phyloP scores from a whole-genome alignment of 495 filamentous ascomycete genomes.

The Hypoxylon perforatum region DNA sequence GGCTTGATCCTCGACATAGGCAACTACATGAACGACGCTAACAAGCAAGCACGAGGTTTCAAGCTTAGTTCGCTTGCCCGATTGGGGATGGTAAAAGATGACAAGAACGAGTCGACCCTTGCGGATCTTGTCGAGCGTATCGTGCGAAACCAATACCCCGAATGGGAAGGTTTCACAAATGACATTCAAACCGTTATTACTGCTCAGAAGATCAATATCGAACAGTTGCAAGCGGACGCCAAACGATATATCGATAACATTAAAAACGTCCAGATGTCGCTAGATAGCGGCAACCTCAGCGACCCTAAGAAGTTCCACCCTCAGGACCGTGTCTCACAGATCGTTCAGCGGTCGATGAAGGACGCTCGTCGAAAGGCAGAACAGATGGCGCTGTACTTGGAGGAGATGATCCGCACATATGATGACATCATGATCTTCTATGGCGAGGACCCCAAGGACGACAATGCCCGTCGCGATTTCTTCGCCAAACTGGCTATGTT shows the following conservation, averaged over 20 bases:
- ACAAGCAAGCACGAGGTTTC: constrained; percentile 98
- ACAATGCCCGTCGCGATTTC: constrained; percentile 95
- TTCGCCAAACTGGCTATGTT: constrained; percentile 95
- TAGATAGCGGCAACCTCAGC: constrained; percentile 93
- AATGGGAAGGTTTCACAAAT: constrained; percentile 89
- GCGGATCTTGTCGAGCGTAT: constrained; percentile 98
- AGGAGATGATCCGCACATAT: constrained; percentile 90
- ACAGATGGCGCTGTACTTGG: constrained; percentile 92
- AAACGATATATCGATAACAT: constrained; percentile 95
- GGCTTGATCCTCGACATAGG: constrained; percentile 96
- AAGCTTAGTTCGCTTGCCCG: constrained; percentile 95
- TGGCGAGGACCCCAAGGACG: constrained; percentile 91
- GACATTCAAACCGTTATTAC: constrained; percentile 85
- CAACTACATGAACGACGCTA: constrained; percentile 99
- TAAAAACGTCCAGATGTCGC: constrained; percentile 87
- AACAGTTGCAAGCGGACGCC: constrained; percentile 89
- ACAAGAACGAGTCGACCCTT: constrained; percentile 97
- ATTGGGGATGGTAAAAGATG: constrained; percentile 97
- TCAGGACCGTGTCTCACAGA: constrained; percentile 90
- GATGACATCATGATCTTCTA: constrained; percentile 98
- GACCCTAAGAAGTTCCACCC: constrained; percentile 98
- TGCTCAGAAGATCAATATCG: constrained; percentile 95
- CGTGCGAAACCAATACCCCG: constrained; percentile 93
- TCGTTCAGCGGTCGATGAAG: constrained; percentile 94
- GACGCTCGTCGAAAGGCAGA: constrained; percentile 96